Base-by-base conservation (phyloP, 441 rosid genomes). In the Euphorbia schlechtendalii region DNA sequence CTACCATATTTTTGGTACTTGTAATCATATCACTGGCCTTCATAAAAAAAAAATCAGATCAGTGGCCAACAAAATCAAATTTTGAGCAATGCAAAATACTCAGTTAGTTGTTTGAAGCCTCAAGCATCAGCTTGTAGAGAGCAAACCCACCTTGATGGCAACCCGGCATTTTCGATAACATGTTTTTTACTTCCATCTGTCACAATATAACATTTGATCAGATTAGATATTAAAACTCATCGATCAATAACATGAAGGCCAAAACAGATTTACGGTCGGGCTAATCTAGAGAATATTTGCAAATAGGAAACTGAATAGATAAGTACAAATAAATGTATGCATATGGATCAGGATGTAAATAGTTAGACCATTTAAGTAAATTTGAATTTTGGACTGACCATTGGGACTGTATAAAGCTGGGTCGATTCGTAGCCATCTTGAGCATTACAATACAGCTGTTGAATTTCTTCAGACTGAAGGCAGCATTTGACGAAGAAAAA, bases 141-240 rank as follows among this genome's bases (percentile, higher is more conserved):
- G 94, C 88, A 67, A 84, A 79, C 55, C 96, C 96, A 73, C 96
- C 98, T 58, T 76, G 88, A 80, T 92, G 96, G 80, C 97, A 90
- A 56, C 96, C 97, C 1, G 98, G 98, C 98, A 92, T 90, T 77
- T 79, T 83, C 10, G 77, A 71, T 51, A 85, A 49, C 94, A 86
- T 84, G 56, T 62, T 75, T 82, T 85, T 83, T 68, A 92, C 61
- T 53, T 86, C 92, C 57, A 58, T 71, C 96, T 92, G 86, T 66
- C 20, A 43, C 18, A 25, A n/a, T n/a, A n/a, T n/a, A n/a, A n/a
- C n/a, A n/a, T n/a, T n/a, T n/a, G n/a, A n/a, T n/a, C n/a, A n/a
- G n/a, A n/a, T n/a, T n/a, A n/a, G n/a, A n/a, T n/a, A n/a, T n/a
- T n/a, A n/a, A n/a, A n/a, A n/a, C n/a, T n/a, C n/a, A n/a, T n/a